Evolutionary conservation across 1,284 basidiomycete genomes (phyloP), one percentile per base, ranked within the genome.

Genomic region (Exobasidium rhododendri): DNA sequence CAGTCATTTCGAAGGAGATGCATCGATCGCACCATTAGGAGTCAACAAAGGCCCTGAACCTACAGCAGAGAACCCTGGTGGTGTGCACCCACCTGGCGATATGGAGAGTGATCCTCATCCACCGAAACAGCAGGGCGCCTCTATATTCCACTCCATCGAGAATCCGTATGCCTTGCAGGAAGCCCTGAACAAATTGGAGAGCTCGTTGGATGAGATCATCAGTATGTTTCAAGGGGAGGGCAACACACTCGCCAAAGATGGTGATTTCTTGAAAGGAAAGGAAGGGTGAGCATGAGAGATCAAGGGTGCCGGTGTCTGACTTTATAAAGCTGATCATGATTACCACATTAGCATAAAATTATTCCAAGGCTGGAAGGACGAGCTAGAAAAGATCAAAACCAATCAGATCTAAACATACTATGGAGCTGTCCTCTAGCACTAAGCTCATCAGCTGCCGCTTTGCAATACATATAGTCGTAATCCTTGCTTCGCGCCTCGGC

Each of bases 101-200:
- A 10, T 22, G 20, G 10, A 29, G 2, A n/a, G 55, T 50, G 57
- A 57, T 40, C 62, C 67, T 24, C 62, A 65, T 30, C 32, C 58
- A 7, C 57, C 50, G n/a, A 52, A 51, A 43, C 32, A 64, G 44
- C 50, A 63, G n/a, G 63, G 62, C 45, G 11, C 35, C 29, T 70
- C 73, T 32, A 75, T 75, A 59, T 68, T 66, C 31, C 50, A 52
- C 17, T 59, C 67, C 28, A 72, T 75, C 58, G 73, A 75, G 56
- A 75, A 75, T 57, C 71, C 73, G 3, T 74, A 73, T 52, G 70
- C 70, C 0, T 64, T 75, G 17, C 63, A 68, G 20, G 71, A 72
- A 53, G 64, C 71, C 0, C 46, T 75, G 5, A 72, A 43, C 56
- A 70, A 66, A 24, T 65, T 75, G 55, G 71, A 75, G 51, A n/a